phyloP scores from a whole-genome alignment of 2,329 filamentous ascomycete species.

The Chaetomium sp. region DNA sequence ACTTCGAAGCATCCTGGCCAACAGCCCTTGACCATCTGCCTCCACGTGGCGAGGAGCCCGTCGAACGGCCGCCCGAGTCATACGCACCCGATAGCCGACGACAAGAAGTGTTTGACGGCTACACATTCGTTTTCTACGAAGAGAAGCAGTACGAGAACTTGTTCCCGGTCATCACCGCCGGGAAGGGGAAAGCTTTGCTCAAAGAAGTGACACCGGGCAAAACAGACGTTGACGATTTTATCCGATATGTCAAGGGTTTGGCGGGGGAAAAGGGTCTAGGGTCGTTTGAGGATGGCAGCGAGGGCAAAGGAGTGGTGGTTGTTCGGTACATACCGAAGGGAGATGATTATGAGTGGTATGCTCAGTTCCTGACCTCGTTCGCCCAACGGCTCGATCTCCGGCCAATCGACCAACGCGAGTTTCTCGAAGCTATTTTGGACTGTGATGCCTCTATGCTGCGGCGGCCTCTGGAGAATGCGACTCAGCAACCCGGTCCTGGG shows the following conservation, averaged over 20 bases:
- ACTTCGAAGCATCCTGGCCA: constrained; percentile 78
- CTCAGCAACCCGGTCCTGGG: constrained; percentile 21
- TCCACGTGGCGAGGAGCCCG: constrained; percentile 67
- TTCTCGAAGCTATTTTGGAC: constrained; percentile 81
- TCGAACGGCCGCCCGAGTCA: constrained; percentile 57
- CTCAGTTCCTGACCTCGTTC: constrained; percentile 60
- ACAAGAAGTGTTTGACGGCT: constrained; percentile 71
- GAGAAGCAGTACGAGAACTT: constrained; percentile 68
- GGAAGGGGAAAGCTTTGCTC: constrained; percentile 73
- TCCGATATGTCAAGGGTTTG: constrained; percentile 66
- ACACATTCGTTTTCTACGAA: constrained; percentile 84
- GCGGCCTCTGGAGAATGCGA: constrained; percentile 55
- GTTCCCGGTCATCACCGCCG: constrained; percentile 66
- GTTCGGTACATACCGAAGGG: constrained; percentile 63
- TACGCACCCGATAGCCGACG: constrained; percentile 65
- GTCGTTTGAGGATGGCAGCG: constrained; percentile 55
- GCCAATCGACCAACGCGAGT: constrained; percentile 82
- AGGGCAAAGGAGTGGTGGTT: constrained; percentile 67
- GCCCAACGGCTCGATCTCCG: constrained; percentile 71
- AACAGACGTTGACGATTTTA: constrained; percentile 68
- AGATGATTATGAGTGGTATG: constrained; percentile 57
- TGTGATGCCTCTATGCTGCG: constrained; percentile 69
- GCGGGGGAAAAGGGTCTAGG: constrained; percentile 68
- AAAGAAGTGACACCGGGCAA: constrained; percentile 53
- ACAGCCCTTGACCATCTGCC: constrained; percentile 66